Evolutionary conservation across 805 yeast genomes (phyloP), one percentile per base, ranked within the genome.

Genomic region (Lachancea dasiensis): DNA sequence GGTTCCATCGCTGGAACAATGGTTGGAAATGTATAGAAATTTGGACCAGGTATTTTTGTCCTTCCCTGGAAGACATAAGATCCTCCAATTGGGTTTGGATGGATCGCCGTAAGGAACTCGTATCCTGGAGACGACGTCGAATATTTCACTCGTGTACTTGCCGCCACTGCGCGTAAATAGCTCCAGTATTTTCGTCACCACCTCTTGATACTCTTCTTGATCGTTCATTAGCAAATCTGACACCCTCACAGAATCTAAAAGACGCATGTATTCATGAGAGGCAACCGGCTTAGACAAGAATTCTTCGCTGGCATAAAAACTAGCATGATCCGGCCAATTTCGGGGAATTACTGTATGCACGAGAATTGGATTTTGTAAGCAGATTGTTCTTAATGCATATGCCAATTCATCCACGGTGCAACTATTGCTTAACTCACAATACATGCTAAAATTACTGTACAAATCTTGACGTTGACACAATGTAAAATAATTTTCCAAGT

Each of bases 401-500:
- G 40, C 21, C 17, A 54, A 31, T 13, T 43, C 42, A 2, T 16
- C 10, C 3, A 27, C 23, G 8, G 33, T 26, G 7, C 51, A 33
- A 0, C 40, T 7, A 15, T 39, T 27, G 29, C 45, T 49, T 26
- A 53, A 26, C 27, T 48, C 51, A 16, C 50, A 45, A 36, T 44
- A 49, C 25, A 54, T 27, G 11, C 38, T 31, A 38, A 54, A 56
- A 36, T 49, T 52, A 5, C 46, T 33, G 29, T 56, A 56, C 23
- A 55, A 25, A 4, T 45, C 41, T 34, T 53, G 56, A 32, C 60
- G 48, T 30, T 46, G 50, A 18, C 46, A 20, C 9, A 48, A 16
- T 1, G 55, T 54, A 36, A 54, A 54, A 39, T 47, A 46, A 31
- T 51, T 46, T 39, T 56, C 59, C 23, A 55, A 23, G 31, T 45